Conservation (phyloP, 495 filamentous ascomycete species). For the Schizothecium vesticola region DNA sequence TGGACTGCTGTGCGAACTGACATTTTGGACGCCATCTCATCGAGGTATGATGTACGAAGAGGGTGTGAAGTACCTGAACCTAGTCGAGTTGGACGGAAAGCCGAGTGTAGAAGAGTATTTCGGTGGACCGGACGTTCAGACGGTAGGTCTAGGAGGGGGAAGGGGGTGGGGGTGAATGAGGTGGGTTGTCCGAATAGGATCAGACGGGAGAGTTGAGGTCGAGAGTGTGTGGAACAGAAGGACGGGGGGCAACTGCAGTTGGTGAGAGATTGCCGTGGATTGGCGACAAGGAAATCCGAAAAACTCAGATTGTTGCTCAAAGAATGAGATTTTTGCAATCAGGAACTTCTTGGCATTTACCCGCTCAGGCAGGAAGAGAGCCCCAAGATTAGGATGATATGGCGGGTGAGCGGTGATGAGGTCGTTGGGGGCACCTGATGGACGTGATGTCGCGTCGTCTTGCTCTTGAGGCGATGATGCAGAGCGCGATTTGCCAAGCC, state of each 20-base stretch:
- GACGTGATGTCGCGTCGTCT: not conserved
- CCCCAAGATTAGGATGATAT: not conserved
- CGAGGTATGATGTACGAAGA: not conserved
- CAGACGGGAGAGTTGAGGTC: not conserved
- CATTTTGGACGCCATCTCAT: constrained; percentile 29
- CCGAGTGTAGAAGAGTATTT: too few species aligned
- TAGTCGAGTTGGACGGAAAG: too few species aligned
- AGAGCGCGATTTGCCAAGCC: constrained; percentile 6
- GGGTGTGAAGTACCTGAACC: too few species aligned
- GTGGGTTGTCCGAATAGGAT: not conserved
- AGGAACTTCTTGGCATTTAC: not conserved
- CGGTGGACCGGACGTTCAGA: too few species aligned
- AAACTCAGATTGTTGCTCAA: not conserved
- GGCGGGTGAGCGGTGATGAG: not conserved
- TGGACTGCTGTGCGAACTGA: constrained; percentile 16
- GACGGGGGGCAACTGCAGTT: not conserved
- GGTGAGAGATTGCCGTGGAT: not conserved
- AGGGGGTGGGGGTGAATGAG: not conserved
- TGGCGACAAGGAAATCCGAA: not conserved
- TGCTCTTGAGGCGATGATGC: not conserved
- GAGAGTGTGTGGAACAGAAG: not conserved
- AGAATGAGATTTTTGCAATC: not conserved
- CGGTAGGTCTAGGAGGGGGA: not conserved
- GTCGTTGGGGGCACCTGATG: not conserved
- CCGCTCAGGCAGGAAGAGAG: not conserved